phyloP scores from a whole-genome alignment of 2,329 filamentous ascomycete species.

The Paraconiothyrium sp. region DNA sequence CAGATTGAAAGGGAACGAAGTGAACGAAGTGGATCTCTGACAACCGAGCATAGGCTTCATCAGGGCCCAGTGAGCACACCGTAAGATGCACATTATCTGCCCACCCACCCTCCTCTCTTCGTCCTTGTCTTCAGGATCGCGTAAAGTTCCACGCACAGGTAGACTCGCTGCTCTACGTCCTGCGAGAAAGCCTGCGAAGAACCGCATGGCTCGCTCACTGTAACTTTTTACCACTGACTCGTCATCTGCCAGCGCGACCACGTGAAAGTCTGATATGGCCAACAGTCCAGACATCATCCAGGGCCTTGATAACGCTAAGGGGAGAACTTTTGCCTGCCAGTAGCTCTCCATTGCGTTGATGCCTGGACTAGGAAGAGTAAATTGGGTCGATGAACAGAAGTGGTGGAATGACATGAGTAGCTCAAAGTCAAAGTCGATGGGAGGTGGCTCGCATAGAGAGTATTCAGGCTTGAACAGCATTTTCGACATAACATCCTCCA shows the following conservation, averaged over 20 bases:
- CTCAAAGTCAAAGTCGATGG: conserved; percentile 22
- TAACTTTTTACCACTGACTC: conserved; percentile 7
- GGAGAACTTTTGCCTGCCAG: conserved; percentile 32
- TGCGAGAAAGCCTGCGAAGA: conserved; percentile 18
- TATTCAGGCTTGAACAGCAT: not conserved
- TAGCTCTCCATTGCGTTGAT: conserved; percentile 25
- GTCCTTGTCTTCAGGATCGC: conserved; percentile 13
- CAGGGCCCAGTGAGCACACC: conserved; percentile 24
- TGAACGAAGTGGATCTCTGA: not conserved
- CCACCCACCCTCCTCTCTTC: conserved; percentile 18
- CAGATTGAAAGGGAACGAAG: conserved; percentile 4
- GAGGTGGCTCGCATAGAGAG: not conserved
- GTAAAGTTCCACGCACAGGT: conserved; percentile 1
- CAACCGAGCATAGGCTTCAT: conserved; percentile 5
- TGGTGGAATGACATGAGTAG: conserved; percentile 29
- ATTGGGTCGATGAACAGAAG: conserved; percentile 22
- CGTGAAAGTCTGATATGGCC: conserved; percentile 34
- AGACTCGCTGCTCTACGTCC: conserved; percentile 18
- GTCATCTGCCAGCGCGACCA: conserved; percentile 23
- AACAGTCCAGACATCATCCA: conserved; percentile 43
- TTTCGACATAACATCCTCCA: not conserved
- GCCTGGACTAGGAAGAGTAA: conserved; percentile 23
- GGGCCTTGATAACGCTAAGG: conserved; percentile 25
- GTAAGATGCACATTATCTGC: conserved; percentile 24
- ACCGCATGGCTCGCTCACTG: conserved; percentile 15